A percentile compares a stretch with the other conserved stretches of the same genome.
Evolutionary conservation across 495 filamentous ascomycete genomes (phyloP).

Genomic region (Polyplosphaeria fusca): DNA sequence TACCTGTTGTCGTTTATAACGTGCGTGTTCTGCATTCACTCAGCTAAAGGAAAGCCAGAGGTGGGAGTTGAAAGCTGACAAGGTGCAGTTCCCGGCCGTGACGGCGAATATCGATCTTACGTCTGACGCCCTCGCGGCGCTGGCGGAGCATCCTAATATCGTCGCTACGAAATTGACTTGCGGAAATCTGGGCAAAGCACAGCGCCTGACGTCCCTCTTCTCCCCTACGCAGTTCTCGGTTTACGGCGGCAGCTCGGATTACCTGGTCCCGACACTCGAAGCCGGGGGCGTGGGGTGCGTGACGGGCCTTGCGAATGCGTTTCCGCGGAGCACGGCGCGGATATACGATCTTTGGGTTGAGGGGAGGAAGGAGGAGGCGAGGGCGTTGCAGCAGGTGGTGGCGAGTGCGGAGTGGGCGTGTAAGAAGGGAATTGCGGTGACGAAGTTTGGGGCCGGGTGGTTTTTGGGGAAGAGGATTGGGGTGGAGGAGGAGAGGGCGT

Average conservation of each 20-base stretch:
- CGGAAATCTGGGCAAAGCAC: slow-evolving; percentile 15
- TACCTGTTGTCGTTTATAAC: slow-evolving; percentile 19
- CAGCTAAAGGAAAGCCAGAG: too few species aligned
- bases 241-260: slow-evolving; percentile 16
- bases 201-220: slow-evolving; percentile 10
- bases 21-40: too few species aligned
- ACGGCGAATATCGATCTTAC: slow-evolving; percentile 19
- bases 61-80: too few species aligned
- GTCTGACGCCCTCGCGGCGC: slow-evolving; percentile 9
- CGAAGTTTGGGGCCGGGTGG: slow-evolving; percentile 21
- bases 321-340: slow-evolving; percentile 6
- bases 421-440: slow-evolving; percentile 17
- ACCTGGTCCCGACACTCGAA: slow-evolving; percentile 12
- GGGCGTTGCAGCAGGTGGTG: slow-evolving; percentile 12
- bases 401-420: slow-evolving; percentile 25
- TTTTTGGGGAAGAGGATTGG: slow-evolving; percentile 18
- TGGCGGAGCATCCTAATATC: slow-evolving; percentile 18
- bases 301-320: slow-evolving; percentile 12
- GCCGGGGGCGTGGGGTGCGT: slow-evolving; percentile 17
- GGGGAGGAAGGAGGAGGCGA: slow-evolving; percentile 13
- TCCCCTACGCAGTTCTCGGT: slow-evolving; percentile 12
- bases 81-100: slow-evolving; percentile 23
- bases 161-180: slow-evolving; percentile 17
- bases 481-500: slow-evolving; percentile 6
- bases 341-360: slow-evolving; percentile 17